phyloP scores from a whole-genome alignment of 108 stramenopile genomes.

The Discostella pseudostelligera region DNA sequence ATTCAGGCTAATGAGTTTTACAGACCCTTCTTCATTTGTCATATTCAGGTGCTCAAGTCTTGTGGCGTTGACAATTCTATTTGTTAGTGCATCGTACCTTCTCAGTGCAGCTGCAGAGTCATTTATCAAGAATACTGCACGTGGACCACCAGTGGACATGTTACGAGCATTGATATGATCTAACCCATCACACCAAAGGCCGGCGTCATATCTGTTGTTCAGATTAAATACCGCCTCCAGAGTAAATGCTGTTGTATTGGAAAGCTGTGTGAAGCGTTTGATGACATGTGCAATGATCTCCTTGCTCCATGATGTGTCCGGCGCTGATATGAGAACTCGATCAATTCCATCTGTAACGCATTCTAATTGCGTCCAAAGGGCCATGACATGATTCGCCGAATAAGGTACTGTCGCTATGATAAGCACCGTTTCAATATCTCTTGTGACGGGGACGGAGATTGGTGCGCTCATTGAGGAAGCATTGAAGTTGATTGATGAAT shows the following conservation, averaged over 20 bases:
- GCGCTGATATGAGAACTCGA: constrained; percentile 17
- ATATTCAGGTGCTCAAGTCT: neutral
- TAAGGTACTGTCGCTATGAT: constrained; percentile 31
- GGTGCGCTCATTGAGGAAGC: too few species aligned
- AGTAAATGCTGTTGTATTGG: neutral
- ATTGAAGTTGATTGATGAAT: too few species aligned
- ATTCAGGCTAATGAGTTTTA: constrained; percentile 14
- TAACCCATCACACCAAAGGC: constrained; percentile 48
- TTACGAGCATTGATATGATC: neutral
- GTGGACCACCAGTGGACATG: neutral
- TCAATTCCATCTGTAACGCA: constrained; percentile 28
- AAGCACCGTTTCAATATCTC: constrained; percentile 2
- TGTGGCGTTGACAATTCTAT: neutral
- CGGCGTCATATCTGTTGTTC: constrained; percentile 46
- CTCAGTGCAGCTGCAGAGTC: constrained; percentile 1
- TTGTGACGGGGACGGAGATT: too few species aligned
- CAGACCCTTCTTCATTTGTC: too few species aligned
- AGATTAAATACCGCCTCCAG: constrained; percentile 9
- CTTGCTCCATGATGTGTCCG: constrained; percentile 15
- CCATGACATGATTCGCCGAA: constrained; percentile 5
- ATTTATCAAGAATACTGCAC: constrained; percentile 11
- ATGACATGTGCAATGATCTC: constrained; percentile 6
- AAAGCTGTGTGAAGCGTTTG: neutral
- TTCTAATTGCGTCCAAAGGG: constrained; percentile 40
- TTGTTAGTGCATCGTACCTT: neutral